Percentiles rank a stretch among this genome's conserved stretches.
These are phyloP conservation scores for Erythrophleum fordii DNA, from an alignment of 306 rosid genomes.

Conservation along the genomic window DNA sequence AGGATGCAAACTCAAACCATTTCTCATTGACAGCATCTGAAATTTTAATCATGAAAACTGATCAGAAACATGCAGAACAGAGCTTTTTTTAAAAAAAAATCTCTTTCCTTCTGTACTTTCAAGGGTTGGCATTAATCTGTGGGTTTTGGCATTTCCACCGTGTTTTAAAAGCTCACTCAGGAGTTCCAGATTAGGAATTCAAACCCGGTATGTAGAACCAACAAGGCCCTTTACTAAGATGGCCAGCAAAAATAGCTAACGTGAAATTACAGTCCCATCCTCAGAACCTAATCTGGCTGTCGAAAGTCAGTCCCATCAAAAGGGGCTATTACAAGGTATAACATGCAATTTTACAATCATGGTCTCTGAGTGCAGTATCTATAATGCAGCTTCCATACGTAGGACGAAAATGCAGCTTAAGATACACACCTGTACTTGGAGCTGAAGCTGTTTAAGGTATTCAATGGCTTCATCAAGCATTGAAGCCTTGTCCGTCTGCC, in stretches of 20 bases:
- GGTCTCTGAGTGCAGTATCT: not conserved
- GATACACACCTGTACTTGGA: slow-evolving; percentile 85
- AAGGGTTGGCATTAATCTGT: not conserved
- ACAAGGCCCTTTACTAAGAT: not conserved
- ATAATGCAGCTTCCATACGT: not conserved
- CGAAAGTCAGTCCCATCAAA: slow-evolving; percentile 1
- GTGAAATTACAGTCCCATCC: not conserved
- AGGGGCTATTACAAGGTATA: slow-evolving; percentile 14
- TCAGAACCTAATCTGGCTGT: slow-evolving; percentile 11
- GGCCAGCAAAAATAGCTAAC: not conserved
- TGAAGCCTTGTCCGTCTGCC: slow-evolving; percentile 95
- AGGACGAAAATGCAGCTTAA: slow-evolving; percentile 22
- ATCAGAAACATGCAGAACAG: slow-evolving; percentile 1
- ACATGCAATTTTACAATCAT: not conserved
- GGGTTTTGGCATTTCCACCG: not conserved
- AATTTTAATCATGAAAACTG: slow-evolving; percentile 30
- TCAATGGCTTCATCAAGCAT: slow-evolving; percentile 99
- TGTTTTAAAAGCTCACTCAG: not conserved
- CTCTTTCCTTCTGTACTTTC: not conserved
- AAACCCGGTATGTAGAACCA: not conserved
- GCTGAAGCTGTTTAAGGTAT: slow-evolving; percentile 98
- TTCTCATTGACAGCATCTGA: slow-evolving; percentile 94
- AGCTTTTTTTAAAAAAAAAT: not conserved
- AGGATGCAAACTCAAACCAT: slow-evolving; percentile 82
- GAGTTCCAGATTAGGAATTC: not conserved